phyloP scores from a whole-genome alignment of 129 eudicot genomes.

The Tanacetum coccineum region DNA sequence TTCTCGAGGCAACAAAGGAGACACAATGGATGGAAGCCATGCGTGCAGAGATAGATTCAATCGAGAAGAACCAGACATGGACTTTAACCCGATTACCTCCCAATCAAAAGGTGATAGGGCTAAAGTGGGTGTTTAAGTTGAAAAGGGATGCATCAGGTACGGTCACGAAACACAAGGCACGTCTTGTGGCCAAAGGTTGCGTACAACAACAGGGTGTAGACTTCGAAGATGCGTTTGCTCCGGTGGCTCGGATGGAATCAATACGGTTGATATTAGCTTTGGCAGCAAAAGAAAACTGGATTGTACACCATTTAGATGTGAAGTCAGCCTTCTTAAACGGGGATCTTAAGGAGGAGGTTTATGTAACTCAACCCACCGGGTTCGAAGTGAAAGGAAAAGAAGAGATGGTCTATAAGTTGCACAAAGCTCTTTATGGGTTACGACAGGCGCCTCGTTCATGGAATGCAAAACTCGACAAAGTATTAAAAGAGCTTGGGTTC shows the following conservation, averaged over 20 bases:
- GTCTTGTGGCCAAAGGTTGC: background rate
- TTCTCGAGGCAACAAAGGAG: background rate
- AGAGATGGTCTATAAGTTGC: no score
- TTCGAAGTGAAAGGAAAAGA: no score
- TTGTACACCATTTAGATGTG: no score
- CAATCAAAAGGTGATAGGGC: background rate
- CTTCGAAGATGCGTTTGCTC: background rate
- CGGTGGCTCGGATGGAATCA: no score
- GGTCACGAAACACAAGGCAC: background rate
- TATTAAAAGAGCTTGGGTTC: background rate
- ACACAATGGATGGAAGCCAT: background rate
- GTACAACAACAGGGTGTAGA: background rate
- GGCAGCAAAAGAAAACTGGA: no score
- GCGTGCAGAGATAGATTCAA: background rate
- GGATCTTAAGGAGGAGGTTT: no score
- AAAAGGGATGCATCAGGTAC: background rate
- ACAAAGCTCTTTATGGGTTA: background rate
- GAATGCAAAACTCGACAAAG: background rate
- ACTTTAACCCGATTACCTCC: background rate
- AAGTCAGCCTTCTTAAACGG: no score
- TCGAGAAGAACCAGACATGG: background rate
- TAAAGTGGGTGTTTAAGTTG: conserved; percentile 1
- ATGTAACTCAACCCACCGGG: no score
- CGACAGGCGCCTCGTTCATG: background rate
- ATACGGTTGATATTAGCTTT: no score